Conservation (phyloP, 2,329 filamentous ascomycete species). For the Claviceps paspali region DNA sequence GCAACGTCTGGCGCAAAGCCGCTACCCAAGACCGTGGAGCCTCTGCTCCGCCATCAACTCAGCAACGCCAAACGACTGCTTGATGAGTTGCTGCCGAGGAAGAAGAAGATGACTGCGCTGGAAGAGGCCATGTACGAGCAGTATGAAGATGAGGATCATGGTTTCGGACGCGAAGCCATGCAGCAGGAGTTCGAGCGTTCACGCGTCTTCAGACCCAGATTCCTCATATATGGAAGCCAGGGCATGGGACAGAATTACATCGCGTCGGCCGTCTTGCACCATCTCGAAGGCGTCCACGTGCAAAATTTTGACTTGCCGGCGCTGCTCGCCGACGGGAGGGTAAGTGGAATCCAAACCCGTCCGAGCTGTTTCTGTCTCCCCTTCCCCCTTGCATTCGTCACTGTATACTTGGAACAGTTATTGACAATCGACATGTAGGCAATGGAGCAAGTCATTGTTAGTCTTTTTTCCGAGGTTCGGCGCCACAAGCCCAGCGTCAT, state of each 20-base stretch:
- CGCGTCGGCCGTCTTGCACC: constrained; percentile 68
- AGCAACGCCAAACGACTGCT: constrained; percentile 51
- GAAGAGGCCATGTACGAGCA: constrained; percentile 90
- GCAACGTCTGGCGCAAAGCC: constrained; percentile 72
- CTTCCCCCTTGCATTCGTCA: background rate
- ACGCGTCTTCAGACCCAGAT: constrained; percentile 73
- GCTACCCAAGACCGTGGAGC: constrained; percentile 64
- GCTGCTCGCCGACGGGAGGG: constrained; percentile 68
- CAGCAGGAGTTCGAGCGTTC: constrained; percentile 70
- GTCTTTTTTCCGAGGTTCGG: constrained; percentile 82
- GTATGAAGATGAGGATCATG: constrained; percentile 64
- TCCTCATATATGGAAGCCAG: constrained; percentile 64
- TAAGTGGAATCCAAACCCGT: constrained; percentile 22
- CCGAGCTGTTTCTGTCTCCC: background rate
- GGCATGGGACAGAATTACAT: constrained; percentile 95
- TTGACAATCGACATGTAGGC: constrained; percentile 29
- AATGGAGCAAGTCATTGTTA: constrained; percentile 76
- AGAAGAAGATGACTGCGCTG: constrained; percentile 74
- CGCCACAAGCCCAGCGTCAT: constrained; percentile 93
- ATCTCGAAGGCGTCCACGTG: constrained; percentile 87
- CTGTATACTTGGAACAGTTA: background rate
- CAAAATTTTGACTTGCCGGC: constrained; percentile 88
- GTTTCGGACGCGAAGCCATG: constrained; percentile 69
- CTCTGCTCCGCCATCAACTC: constrained; percentile 62
- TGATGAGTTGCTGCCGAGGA: constrained; percentile 64